Evolutionary conservation across 2,329 filamentous ascomycete species (phyloP), one percentile per base, ranked within the genome.

Genomic region (Alternaria dauci): DNA sequence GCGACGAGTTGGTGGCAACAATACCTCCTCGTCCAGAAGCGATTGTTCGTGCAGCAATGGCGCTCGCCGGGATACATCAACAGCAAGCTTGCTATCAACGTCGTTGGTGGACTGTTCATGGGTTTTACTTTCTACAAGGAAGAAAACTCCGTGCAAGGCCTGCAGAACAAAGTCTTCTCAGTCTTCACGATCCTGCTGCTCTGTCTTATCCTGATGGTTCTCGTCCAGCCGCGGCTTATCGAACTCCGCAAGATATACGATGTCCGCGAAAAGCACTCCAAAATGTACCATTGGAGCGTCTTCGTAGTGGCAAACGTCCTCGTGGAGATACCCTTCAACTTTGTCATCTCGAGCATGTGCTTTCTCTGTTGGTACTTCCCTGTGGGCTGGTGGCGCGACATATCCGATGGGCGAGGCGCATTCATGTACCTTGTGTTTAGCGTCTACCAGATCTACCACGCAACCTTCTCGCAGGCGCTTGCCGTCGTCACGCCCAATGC

Each of bases 41-140:
- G 92, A 65, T 88, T 93, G n/a, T 93, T 94, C 81, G 85, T 92
- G 72, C 91, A 95, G 75, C 94, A 94, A 83, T 96, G 92, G 92
- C 89, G 93, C 55, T 93, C 89, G 0, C 92, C 93, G 0, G 86
- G 88, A 2, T 96, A 96, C 81, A 92, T 96, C 75, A 94, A 93
- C 80, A 88, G 89, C 70, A 96, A 96, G 82, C 72, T 84, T 1
- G 81, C 84, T 1, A 86, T 95, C 12, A 91, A 87, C 73, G 26
- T 59, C n/a, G 58, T 44, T 3, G 59, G 47, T 32, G 26, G 47
- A 11, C n/a, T 39, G 16, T 54, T n/a, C 94, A 80, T 91, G 85
- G 82, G 85, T 86, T 34, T 86, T 89, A 0, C 85, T 86, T n/a
- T 88, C 88, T 78, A 87, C 38, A 39, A 39, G 20, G 38, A 20